Base-by-base conservation (phyloP, 129 eudicot genomes). In the Apium graveolens region DNA sequence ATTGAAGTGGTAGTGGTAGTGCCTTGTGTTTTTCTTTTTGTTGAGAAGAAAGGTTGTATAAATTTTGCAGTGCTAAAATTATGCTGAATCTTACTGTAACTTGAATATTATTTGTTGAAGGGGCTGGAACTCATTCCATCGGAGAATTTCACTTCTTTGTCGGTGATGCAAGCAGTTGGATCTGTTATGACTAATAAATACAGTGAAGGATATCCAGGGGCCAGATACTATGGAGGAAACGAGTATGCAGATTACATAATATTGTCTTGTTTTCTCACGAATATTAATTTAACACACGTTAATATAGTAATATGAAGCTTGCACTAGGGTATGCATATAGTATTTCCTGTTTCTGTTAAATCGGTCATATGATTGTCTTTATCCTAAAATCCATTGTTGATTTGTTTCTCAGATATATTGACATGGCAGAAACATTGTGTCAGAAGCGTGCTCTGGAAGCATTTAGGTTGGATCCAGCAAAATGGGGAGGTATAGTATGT, bases 171-270 rank as follows among this genome's bases (percentile, higher is more conserved):
- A 96, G 99, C 99, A 43, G 99, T 96, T 81, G 99, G 99, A 62
- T 96, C 97, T 34, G 91, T 96, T 31, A 96, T 96, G 99, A 96
- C 97, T 84, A 96, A 96, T 93, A 96, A 96, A 85, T 96, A 96
- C 84, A 96, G 99, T 85, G 99, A 96, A 90, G 99, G 99, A n/a
- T 96, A 96, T 82, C 99, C 99, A 31, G 99, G 99, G 81, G 99
- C 99, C 65, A 86, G 99, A 90, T 96, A 96, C 86, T 96, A 96
- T 78, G 99, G 99, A 83, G 99, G 99, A 88, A 96, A 96, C 70
- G 99, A 96, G 97, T 96, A 90, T 68, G 99, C 74, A 55, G 41
- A 60, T 43, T 39, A 78, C 69, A 74, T 38, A 78, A 78, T 77
- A 76, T 49, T 4, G 41, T 35, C 29, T 55, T 39, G 76, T 16